Evolutionary conservation across 164 flowering plant species (phyloP), one percentile per base, ranked within the genome.

Genomic region (Dillenia suffruticosa): DNA sequence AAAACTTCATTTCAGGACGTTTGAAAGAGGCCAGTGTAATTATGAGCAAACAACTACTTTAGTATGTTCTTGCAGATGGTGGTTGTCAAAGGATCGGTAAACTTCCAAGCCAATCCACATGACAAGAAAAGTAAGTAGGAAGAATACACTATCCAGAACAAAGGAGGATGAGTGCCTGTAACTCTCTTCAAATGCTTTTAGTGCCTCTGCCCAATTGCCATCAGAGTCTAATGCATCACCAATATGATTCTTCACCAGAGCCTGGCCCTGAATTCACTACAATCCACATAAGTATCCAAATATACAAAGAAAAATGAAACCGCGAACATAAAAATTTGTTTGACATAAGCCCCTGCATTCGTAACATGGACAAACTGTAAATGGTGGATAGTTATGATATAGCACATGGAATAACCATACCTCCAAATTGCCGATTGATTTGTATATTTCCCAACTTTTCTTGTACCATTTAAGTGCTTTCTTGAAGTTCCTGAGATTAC

Each of bases 391-490:
- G 52, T 19, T 11, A 22, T 12, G 54, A 14, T 54, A 26, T 46
- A 60, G 45, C 57, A 43, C 47, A n/a, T 8, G 50, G 14, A 62
- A 19, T 12, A 65, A 50, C 47, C 69, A 72, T 54, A 95, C 99
- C 96, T 90, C 97, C 77, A 87, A 58, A 61, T 88, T 94, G 12
- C 89, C 85, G 67, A 89, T 88, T 61, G 79, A 78, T 66, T 74
- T 79, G 81, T 72, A 88, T 45, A 72, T 70, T 58, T 85, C 84
- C 94, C 79, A 90, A 65, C 92, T 78, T 71, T 77, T 90, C 19
- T 8, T 65, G 76, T 77, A 85, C 99, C 99, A 95, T 71, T 92
- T 95, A 26, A 64, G 79, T 46, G 97, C 84, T 78, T 88, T 84
- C n/a, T 56, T 56, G 67, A 89, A 92, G 46, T 82, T 74, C 70